Evolutionary conservation across 2,329 filamentous ascomycete genomes (phyloP).

Genomic region (Coleophoma crateriformis): DNA sequence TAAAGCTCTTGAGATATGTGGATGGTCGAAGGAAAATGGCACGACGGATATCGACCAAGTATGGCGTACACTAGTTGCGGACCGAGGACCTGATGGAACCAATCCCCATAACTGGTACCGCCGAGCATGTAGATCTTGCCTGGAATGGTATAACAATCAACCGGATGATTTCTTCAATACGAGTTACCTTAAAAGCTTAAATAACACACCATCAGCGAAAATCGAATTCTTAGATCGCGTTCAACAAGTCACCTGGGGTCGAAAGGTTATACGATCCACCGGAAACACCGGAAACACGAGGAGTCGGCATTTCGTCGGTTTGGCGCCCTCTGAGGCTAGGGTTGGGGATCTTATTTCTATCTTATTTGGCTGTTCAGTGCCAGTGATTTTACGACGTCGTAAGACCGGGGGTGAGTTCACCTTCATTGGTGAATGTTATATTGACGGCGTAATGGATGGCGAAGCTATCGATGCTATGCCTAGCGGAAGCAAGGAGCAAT

Average conservation of each 20-base stretch:
- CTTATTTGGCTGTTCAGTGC: conserved; percentile 16
- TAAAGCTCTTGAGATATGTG: conserved; percentile 5
- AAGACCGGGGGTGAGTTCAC: not conserved
- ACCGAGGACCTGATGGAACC: conserved; percentile 10
- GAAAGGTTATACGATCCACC: conserved; percentile 7
- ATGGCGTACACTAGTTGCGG: conserved; percentile 16
- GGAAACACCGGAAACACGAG: not conserved
- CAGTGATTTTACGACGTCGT: conserved; percentile 9
- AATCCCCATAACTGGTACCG: conserved; percentile 14
- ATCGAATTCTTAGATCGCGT: conserved; percentile 10
- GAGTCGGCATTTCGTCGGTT: conserved; percentile 7
- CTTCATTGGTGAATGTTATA: conserved; percentile 15
- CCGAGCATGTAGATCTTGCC: conserved; percentile 9
- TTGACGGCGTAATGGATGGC: conserved; percentile 16
- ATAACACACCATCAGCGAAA: conserved; percentile 1
- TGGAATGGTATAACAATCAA: not conserved
- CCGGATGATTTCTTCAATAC: conserved; percentile 7
- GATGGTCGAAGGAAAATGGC: conserved; percentile 3
- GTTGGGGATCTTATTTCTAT: conserved; percentile 13
- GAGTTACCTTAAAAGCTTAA: conserved; percentile 2
- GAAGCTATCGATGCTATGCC: conserved; percentile 2
- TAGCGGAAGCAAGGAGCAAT: too few species aligned
- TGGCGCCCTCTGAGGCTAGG: conserved; percentile 2
- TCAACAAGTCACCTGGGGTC: conserved; percentile 9
- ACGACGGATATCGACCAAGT: conserved; percentile 5